Evolutionary conservation across 805 yeast genomes (phyloP).

Genomic region (Hanseniaspora taiwanica): DNA sequence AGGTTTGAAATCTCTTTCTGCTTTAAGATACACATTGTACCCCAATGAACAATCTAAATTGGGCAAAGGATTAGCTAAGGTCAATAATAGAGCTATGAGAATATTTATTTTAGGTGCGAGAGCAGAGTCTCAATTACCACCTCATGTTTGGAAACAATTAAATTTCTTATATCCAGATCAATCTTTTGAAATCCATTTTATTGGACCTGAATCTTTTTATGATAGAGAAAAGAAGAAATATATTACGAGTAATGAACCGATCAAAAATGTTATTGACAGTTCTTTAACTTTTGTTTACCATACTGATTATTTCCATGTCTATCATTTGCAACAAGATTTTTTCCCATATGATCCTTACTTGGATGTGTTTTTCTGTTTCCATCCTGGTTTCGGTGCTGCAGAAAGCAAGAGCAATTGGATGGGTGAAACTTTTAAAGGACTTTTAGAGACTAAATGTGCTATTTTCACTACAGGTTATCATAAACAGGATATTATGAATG

Average conservation of each 20-base stretch:
- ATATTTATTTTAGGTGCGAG: slow-evolving; percentile 83
- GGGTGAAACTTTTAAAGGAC: slow-evolving; percentile 72
- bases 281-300: slow-evolving; percentile 66
- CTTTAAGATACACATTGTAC: slow-evolving; percentile 78
- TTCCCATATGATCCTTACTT: slow-evolving; percentile 97
- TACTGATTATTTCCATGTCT: slow-evolving; percentile 82
- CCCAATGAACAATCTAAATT: slow-evolving; percentile 30
- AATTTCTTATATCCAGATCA: slow-evolving; percentile 74
- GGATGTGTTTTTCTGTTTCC: slow-evolving; percentile 87
- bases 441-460: slow-evolving; percentile 88
- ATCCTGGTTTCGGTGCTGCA: slow-evolving; percentile 83
- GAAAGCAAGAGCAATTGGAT: slow-evolving; percentile 79
- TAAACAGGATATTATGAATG: slow-evolving; percentile 54
- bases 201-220: slow-evolving; percentile 84
- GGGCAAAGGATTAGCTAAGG: slow-evolving; percentile 27
- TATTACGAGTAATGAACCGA: slow-evolving; percentile 45
- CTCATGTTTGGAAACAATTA: slow-evolving; percentile 90
- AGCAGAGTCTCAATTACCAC: slow-evolving; percentile 87
- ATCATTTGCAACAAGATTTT: slow-evolving; percentile 85
- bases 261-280: slow-evolving; percentile 51
- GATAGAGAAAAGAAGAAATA: slow-evolving; percentile 59
- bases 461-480: slow-evolving; percentile 85
- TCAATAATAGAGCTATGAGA: slow-evolving; percentile 68
- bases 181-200: slow-evolving; percentile 74
- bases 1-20: slow-evolving; percentile 88